A percentile compares a stretch with the other conserved stretches of the same genome.
Evolutionary conservation across 768 basidiomycete species (phyloP).

Genomic region (Psilocybe azurescens): DNA sequence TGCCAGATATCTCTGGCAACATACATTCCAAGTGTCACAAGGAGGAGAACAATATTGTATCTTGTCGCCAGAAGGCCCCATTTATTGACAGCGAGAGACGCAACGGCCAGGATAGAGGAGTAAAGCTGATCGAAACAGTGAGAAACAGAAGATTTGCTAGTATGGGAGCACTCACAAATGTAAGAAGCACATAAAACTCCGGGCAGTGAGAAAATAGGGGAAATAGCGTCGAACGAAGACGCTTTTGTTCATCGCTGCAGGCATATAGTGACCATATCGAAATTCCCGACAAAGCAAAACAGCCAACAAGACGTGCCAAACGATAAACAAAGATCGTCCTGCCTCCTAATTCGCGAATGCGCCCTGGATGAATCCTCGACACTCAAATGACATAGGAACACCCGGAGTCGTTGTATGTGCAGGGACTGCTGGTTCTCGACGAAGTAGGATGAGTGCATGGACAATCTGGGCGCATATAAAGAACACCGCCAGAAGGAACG

Average conservation of each 20-base stretch:
- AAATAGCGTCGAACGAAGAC: not conserved
- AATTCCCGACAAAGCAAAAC: not conserved
- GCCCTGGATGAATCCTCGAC: not conserved
- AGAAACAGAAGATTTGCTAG: not conserved
- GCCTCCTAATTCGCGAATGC: not conserved
- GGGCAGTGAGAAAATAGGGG: not conserved
- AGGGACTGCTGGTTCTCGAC: too few relatives aligned
- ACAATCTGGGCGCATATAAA: too few relatives aligned
- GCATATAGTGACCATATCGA: not conserved
- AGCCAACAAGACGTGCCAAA: not conserved
- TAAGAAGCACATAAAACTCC: not conserved
- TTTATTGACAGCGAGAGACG: slow-evolving; percentile 31
- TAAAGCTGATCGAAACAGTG: not conserved
- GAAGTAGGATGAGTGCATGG: too few relatives aligned
- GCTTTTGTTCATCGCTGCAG: not conserved
- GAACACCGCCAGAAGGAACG: too few relatives aligned
- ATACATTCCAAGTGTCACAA: slow-evolving; percentile 47
- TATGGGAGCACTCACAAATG: not conserved
- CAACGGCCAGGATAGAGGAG: slow-evolving; percentile 38
- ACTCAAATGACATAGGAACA: too few relatives aligned
- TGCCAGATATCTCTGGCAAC: slow-evolving; percentile 63
- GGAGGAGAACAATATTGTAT: slow-evolving; percentile 33
- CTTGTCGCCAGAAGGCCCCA: slow-evolving; percentile 30
- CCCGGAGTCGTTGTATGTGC: too few relatives aligned
- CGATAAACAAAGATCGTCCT: not conserved